These are phyloP conservation scores for Podospora comata DNA, from an alignment of 495 filamentous ascomycete species.

Conservation along the genomic window DNA sequence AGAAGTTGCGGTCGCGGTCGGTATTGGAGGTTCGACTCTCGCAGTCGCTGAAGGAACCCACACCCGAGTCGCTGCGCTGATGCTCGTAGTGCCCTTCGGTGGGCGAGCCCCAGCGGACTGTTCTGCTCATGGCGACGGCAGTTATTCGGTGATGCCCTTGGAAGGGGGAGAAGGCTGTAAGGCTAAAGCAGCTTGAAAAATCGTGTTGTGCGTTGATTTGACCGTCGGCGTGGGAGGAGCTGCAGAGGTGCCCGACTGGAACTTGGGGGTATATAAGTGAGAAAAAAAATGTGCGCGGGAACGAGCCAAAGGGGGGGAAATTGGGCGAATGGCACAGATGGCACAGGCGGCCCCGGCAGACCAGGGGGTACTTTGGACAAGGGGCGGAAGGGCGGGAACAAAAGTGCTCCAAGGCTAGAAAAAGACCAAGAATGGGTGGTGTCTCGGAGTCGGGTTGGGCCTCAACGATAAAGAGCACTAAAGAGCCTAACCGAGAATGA, in stretches of 20 bases:
- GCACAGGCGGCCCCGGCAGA: slow-evolving; percentile 18
- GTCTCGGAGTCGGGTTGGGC: slow-evolving; percentile 31
- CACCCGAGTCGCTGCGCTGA: slow-evolving; percentile 38
- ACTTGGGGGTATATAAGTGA: slow-evolving; percentile 28
- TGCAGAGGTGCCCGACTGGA: slow-evolving; percentile 39
- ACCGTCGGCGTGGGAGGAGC: slow-evolving; percentile 27
- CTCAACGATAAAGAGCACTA: slow-evolving; percentile 26
- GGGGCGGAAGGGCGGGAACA: slow-evolving; percentile 20
- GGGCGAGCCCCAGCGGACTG: slow-evolving; percentile 38
- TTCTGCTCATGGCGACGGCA: slow-evolving; percentile 33
- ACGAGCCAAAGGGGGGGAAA: slow-evolving; percentile 25
- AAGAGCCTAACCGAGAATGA: slow-evolving; percentile 19
- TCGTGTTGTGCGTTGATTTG: slow-evolving; percentile 45
- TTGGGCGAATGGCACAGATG: slow-evolving; percentile 31
- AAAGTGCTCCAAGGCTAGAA: slow-evolving; percentile 18
- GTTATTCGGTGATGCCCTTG: slow-evolving; percentile 17
- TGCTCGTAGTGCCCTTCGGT: slow-evolving; percentile 31
- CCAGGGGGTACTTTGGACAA: background rate
- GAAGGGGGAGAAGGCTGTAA: slow-evolving; percentile 22
- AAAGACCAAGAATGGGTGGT: slow-evolving; percentile 1
- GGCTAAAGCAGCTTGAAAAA: slow-evolving; percentile 32
- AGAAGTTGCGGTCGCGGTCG: slow-evolving; percentile 30
- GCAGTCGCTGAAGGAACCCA: slow-evolving; percentile 37
- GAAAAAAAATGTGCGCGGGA: slow-evolving; percentile 29
- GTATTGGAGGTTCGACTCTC: slow-evolving; percentile 29